Evolutionary conservation across 2,329 filamentous ascomycete genomes (phyloP), one percentile per base, ranked within the genome.

Genomic region (Westerdykella ornata): DNA sequence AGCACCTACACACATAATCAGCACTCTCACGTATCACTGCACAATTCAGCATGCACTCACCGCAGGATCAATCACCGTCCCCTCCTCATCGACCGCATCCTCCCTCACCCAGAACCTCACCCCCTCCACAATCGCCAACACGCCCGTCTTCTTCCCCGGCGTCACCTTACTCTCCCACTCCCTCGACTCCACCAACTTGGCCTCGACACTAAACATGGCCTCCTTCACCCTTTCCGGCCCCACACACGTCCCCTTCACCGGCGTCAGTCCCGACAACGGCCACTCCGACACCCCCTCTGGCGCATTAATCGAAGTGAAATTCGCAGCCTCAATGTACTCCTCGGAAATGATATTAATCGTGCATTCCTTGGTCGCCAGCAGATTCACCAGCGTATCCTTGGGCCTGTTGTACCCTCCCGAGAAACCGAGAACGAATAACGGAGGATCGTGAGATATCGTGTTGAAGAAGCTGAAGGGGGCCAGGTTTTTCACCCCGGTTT

Each of bases 381-480:
- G 69, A 62, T 94, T 94, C 54, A 72, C 74, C 40, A 94, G 70
- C 29, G 84, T 82, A 65, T 96, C 89, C 66, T 95, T 96, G 15
- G 83, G 79, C 3, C 70, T 66, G 16, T 75, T 71, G 41, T 74
- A 68, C 1, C 75, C 74, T 1, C 76, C 77, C 0, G 73, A 69
- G 44, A 81, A 79, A 0, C 80, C 78, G 5, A 83, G 69, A 7
- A 79, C 76, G 65, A 96, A 94, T 33, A 94, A 72, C 0, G 89
- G 89, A 4, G 89, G 90, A 61, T 96, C 89, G 62, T 92, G 85
- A 64, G 80, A 81, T 51, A 95, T 74, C 47, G 95, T 67, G 62
- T 88, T 84, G 63, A 88, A 88, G 71, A 92, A 96, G 59, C 79
- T 85, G 66, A 92, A 95, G 0, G 88, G 89, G 0, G 89, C 87